These are phyloP conservation scores for Leptomonas pyrrhocoris DNA, from an alignment of 208 protist species.

Conservation along the genomic window DNA sequence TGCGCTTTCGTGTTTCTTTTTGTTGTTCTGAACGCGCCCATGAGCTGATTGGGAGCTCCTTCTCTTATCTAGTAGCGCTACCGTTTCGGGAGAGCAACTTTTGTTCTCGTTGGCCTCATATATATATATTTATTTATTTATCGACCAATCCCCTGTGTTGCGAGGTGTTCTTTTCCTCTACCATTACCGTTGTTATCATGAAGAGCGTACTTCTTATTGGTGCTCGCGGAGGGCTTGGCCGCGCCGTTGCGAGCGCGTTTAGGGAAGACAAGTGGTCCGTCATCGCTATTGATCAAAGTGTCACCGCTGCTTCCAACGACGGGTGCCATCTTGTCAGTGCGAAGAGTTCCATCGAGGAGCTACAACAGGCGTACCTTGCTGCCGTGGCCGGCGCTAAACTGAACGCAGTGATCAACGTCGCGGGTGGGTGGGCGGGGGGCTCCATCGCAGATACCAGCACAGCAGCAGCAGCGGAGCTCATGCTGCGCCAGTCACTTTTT, in stretches of 20 bases:
- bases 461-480: conserved; percentile 52
- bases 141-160: not conserved
- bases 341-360: conserved; percentile 36
- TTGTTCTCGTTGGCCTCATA: too few relatives aligned
- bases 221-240: conserved; percentile 51
- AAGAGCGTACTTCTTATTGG: conserved; percentile 44
- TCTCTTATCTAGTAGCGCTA: too few relatives aligned
- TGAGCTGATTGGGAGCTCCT: too few relatives aligned
- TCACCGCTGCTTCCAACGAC: not conserved
- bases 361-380: conserved; percentile 31
- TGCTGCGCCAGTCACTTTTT: conserved; percentile 79
- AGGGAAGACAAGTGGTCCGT: conserved; percentile 24
- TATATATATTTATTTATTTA: not conserved
- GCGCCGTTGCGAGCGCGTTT: conserved; percentile 38
- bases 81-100: too few relatives aligned
- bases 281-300: conserved; percentile 15
- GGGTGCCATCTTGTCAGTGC: conserved; percentile 19
- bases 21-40: too few relatives aligned
- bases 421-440: conserved; percentile 75
- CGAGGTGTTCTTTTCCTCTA: not conserved
- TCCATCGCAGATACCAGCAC: conserved; percentile 32
- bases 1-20: too few relatives aligned
- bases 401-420: conserved; percentile 80
- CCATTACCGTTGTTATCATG: conserved; percentile 1
- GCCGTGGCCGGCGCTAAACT: conserved; percentile 32